A percentile compares a stretch with the other conserved stretches of the same genome.
These are phyloP conservation scores for Pyrenophora seminiperda DNA, from an alignment of 2,329 filamentous ascomycete genomes.

Conservation along the genomic window DNA sequence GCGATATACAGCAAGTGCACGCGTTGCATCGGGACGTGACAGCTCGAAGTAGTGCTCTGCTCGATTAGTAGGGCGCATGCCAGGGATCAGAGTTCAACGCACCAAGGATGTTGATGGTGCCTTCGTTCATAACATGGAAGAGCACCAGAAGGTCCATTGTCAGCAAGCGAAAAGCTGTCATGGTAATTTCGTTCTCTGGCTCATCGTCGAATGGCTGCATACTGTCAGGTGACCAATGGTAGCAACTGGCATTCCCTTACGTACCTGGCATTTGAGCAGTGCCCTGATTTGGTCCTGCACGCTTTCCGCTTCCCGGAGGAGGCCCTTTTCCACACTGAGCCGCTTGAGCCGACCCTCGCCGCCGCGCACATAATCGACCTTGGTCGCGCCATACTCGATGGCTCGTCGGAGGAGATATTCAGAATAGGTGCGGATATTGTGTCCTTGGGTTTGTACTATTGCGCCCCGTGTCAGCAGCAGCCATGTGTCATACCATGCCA, in stretches of 20 bases:
- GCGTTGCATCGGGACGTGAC: constrained; percentile 90
- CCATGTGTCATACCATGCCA: neutral
- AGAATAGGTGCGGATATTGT: constrained; percentile 91
- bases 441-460: constrained; percentile 92
- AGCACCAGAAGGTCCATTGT: constrained; percentile 87
- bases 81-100: constrained; percentile 38
- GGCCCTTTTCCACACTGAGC: constrained; percentile 85
- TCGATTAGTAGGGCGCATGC: constrained; percentile 26
- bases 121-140: constrained; percentile 95
- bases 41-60: constrained; percentile 97
- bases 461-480: constrained; percentile 46
- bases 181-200: constrained; percentile 92
- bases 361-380: constrained; percentile 85
- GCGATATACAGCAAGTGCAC: constrained; percentile 89
- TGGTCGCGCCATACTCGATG: constrained; percentile 80
- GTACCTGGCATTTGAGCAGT: constrained; percentile 85
- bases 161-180: constrained; percentile 89
- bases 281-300: constrained; percentile 88
- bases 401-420: constrained; percentile 84
- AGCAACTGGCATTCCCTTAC: constrained; percentile 35
- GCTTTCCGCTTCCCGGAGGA: constrained; percentile 87
- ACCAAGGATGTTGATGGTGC: constrained; percentile 96
- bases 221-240: constrained; percentile 11
- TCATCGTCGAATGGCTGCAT: constrained; percentile 80
- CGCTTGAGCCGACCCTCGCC: constrained; percentile 84